Percentiles rank a stretch among this genome's conserved stretches.
These are phyloP conservation scores for Paracorniculantispora psalliotae DNA, from an alignment of 2,329 filamentous ascomycete genomes.

Conservation along the genomic window DNA sequence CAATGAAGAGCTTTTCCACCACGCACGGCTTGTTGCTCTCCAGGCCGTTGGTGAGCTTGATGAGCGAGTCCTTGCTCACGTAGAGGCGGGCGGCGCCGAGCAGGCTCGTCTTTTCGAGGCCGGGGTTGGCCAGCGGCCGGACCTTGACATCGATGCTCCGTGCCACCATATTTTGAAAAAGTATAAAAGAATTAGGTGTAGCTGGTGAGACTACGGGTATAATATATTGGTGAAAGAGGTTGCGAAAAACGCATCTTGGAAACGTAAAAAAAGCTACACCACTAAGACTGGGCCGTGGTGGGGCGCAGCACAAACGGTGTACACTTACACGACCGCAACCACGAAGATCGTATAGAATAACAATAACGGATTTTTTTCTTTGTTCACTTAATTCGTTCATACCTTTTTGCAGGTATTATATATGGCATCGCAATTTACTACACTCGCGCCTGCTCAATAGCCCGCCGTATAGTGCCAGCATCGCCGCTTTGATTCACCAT, in stretches of 20 bases:
- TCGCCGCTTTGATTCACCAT: slow-evolving; percentile 11
- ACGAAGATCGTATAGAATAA: background rate
- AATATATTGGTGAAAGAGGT: background rate
- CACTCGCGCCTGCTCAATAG: too few species aligned
- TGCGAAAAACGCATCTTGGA: background rate
- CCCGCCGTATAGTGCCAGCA: background rate
- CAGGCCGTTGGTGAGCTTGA: slow-evolving; percentile 38
- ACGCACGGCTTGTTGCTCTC: slow-evolving; percentile 40
- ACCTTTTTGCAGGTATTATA: too few species aligned
- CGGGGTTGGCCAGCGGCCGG: slow-evolving; percentile 36
- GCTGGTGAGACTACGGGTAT: background rate
- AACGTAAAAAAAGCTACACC: background rate
- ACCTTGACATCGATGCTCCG: slow-evolving; percentile 36
- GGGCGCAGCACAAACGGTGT: background rate
- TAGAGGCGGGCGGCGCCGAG: slow-evolving; percentile 43
- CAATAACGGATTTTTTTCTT: too few species aligned
- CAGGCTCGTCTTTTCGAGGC: slow-evolving; percentile 37
- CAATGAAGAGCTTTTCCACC: slow-evolving; percentile 28
- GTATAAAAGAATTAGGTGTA: background rate
- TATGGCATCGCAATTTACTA: too few species aligned
- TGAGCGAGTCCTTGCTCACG: slow-evolving; percentile 42
- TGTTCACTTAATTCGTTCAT: too few species aligned
- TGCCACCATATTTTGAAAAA: slow-evolving; percentile 28
- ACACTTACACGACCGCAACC: background rate
- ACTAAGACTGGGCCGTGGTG: background rate